A percentile compares a stretch with the other conserved stretches of the same genome.
Conservation (phyloP, 306 rosid species). For the Vachellia collinsii region DNA sequence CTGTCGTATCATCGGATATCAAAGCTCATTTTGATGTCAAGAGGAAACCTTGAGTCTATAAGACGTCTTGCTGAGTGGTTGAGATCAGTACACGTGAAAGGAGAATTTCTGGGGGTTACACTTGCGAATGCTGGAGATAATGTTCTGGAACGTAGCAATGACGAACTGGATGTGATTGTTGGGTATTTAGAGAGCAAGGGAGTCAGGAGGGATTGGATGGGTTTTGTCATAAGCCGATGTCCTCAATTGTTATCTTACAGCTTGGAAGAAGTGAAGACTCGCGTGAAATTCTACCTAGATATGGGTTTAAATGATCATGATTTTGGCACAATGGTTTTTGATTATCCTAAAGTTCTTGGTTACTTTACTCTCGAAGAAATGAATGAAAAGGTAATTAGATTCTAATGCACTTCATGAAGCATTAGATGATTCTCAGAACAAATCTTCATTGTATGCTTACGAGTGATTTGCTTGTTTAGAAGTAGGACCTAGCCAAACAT, state of each 20-base stretch:
- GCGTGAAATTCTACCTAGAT: constrained; percentile 65
- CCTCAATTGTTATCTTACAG: constrained; percentile 74
- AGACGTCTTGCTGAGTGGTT: constrained; percentile 66
- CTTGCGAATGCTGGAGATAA: constrained; percentile 70
- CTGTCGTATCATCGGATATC: constrained; percentile 84
- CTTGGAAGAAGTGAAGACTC: constrained; percentile 71
- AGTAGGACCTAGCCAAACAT: constrained; percentile 7
- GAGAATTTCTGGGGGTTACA: constrained; percentile 65
- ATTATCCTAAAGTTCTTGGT: constrained; percentile 80
- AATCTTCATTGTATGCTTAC: constrained; percentile 14
- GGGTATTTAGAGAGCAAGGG: constrained; percentile 72
- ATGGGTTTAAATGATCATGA: constrained; percentile 81
- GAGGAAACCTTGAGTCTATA: constrained; percentile 69
- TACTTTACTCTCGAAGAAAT: constrained; percentile 67
- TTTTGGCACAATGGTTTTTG: constrained; percentile 99
- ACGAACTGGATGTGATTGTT: constrained; percentile 75
- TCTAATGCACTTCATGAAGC: constrained; percentile 16
- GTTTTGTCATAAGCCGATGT: constrained; percentile 79
- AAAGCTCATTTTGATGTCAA: constrained; percentile 81
- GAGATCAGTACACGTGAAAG: constrained; percentile 71
- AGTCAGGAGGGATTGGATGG: constrained; percentile 88
- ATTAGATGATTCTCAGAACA: constrained; percentile 1
- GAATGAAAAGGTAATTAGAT: constrained; percentile 71
- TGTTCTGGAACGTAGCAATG: constrained; percentile 54
- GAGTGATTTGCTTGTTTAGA: constrained; percentile 13